Evolutionary conservation across 805 yeast genomes (phyloP), one percentile per base, ranked within the genome.

Genomic region (Debaryomyces hansenii): DNA sequence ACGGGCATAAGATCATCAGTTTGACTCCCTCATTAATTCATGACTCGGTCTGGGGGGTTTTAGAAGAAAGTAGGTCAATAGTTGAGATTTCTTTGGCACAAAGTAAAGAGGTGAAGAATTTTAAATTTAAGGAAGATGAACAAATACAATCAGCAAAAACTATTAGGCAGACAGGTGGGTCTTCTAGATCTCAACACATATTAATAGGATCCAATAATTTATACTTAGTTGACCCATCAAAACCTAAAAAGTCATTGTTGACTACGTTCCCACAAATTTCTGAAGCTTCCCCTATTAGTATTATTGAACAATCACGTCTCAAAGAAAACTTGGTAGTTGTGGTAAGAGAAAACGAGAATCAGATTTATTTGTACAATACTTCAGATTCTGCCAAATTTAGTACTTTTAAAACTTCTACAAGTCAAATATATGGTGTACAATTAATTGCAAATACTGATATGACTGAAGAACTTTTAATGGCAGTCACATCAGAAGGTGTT

Each of bases 351-450:
- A 42, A 58, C 15, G 70, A 61, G 28, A 46, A 63, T 5, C 49
- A 56, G 7, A 59, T 76, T n/a, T 67, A 60, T 56, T 40, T 70
- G 51, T 46, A 74, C 56, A 54, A 70, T 49, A 18, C 62, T 49
- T 27, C 63, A 48, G 49, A 62, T 51, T 50, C 59, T 60, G 51
- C 42, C 37, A 55, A 61, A 12, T 52, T 60, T 0, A 64, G 64
- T 35, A 69, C 72, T 7, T 46, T 69, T 12, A 65, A 66, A 45
- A 63, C 73, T 0, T 60, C 65, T 21, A 37, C 70, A 63, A 21
- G 14, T 4, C 27, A 60, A 50, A 24, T 67, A 66, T 9, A 51
- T 46, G n/a, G 50, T 58, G 21, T 59, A 65, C 51, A 63, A 57
- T 44, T 52, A 59, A 11, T 50, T 64, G 29, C 48, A 42, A 35